These are phyloP conservation scores for Tillandsia leiboldiana DNA, from an alignment of 176 grass and related monocot genomes.

Conservation along the genomic window DNA sequence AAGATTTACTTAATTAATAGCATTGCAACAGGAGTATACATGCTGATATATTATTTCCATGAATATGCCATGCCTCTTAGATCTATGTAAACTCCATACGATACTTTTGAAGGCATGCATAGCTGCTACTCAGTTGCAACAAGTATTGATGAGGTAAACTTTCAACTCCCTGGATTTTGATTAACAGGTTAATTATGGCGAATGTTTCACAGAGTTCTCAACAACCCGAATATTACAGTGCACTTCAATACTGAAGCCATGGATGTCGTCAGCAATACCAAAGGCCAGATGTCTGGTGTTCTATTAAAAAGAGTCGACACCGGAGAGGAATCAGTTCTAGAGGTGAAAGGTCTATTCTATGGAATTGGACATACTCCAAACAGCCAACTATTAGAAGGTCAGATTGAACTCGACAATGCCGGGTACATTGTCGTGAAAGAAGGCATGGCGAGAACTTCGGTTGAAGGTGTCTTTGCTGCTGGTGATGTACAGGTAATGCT, in stretches of 20 bases:
- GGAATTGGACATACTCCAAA: slow-evolving; percentile 96
- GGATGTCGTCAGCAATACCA: slow-evolving; percentile 81
- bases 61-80: slow-evolving; percentile 4
- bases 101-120: slow-evolving; percentile 39
- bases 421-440: slow-evolving; percentile 87
- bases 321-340: slow-evolving; percentile 57
- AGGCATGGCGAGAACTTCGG: slow-evolving; percentile 74
- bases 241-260: slow-evolving; percentile 87
- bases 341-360: slow-evolving; percentile 95
- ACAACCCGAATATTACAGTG: slow-evolving; percentile 91
- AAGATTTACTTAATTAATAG: not conserved
- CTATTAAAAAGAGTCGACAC: slow-evolving; percentile 52
- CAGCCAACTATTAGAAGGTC: slow-evolving; percentile 77
- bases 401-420: slow-evolving; percentile 72
- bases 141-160: slow-evolving; percentile 65
- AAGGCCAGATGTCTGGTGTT: slow-evolving; percentile 91
- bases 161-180: slow-evolving; percentile 92
- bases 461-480: slow-evolving; percentile 96
- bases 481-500: slow-evolving; percentile 84
- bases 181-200: slow-evolving; percentile 99
- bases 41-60: slow-evolving; percentile 14
- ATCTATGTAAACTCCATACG: slow-evolving; percentile 27
- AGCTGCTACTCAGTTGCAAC: slow-evolving; percentile 39
- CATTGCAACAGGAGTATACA: not conserved
- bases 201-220: slow-evolving; percentile 99